Evolutionary conservation across 2,329 filamentous ascomycete species (phyloP).

Genomic region (Chrysoporthe puriensis): DNA sequence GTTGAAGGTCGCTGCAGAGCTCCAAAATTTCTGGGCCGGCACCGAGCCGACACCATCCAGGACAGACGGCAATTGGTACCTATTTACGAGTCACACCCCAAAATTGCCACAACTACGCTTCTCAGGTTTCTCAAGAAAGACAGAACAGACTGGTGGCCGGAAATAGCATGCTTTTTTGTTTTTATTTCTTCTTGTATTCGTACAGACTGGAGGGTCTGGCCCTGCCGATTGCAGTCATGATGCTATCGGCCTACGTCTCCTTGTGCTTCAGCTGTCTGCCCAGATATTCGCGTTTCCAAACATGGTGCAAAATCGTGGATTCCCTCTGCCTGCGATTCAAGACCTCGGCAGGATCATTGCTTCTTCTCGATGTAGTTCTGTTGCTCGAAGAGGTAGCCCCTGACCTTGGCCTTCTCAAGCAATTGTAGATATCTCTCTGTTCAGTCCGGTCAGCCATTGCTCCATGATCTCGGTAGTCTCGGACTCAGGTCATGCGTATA

Average conservation of each 20-base stretch:
- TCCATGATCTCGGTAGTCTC: neutral
- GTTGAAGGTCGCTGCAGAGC: constrained; percentile 23
- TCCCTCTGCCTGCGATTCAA: neutral
- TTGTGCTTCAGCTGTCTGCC: constrained; percentile 1
- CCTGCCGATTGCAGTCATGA: constrained; percentile 14
- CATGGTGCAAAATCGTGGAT: neutral
- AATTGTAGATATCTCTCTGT: constrained; percentile 79
- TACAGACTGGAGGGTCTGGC: constrained; percentile 8
- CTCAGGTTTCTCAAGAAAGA: neutral
- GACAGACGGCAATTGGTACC: neutral
- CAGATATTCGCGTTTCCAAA: neutral
- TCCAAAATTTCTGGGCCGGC: constrained; percentile 29
- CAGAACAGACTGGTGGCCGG: neutral
- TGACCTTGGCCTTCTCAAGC: constrained; percentile 75
- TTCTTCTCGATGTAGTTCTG: constrained; percentile 70
- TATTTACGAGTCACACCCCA: neutral
- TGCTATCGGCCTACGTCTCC: constrained; percentile 10
- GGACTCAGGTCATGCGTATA: neutral
- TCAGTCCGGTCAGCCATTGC: constrained; percentile 15
- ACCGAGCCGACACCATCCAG: constrained; percentile 15
- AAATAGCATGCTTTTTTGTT: constrained; percentile 1
- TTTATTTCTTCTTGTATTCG: constrained; percentile 10
- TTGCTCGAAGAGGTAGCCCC: constrained; percentile 79
- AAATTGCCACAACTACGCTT: neutral
- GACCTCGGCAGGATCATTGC: constrained; percentile 1